Evolutionary conservation across 306 rosid genomes (phyloP), one percentile per base, ranked within the genome.

Genomic region (Delonix regia): DNA sequence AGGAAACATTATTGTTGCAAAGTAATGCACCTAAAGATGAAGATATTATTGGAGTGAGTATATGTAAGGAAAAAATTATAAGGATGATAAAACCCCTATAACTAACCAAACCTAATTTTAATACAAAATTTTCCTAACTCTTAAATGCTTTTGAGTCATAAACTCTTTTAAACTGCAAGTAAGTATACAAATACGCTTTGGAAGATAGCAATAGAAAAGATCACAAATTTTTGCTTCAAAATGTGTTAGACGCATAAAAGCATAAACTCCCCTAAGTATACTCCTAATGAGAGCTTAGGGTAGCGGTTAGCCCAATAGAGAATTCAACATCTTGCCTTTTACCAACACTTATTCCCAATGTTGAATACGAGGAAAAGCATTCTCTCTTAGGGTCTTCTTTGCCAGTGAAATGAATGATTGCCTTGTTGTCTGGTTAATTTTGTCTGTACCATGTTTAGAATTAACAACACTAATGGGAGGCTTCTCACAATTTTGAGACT

Each of bases 301-400:
- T n/a, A n/a, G n/a, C n/a, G n/a, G n/a, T 69, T 45, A 27, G 49
- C 51, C 70, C 44, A 47, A 53, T 9, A 21, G 41, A 52, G n/a
- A 56, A n/a, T 48, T 71, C 28, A 45, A 67, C 68, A 25, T 41
- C n/a, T 64, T 57, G n/a, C 61, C 30, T 66, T 60, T 24, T 38
- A 48, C 65, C 28, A 30, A 63, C 77, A 42, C 52, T 45, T 66
- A 59, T 21, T 59, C 76, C 88, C 80, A 88, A 56, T 56, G 83
- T 81, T 83, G 94, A 82, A 94, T 86, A 77, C 90, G 88, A 75
- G 97, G 98, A 73, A 94, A 89, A 64, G 84, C 82, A 82, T 94
- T 94, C 83, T 94, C 98, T 65, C 61, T 79, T 24, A 87, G 83
- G 81, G 70, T 84, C 78, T 85, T 91, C 57, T 52, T 71, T 9